phyloP scores from a whole-genome alignment of 192 early-diverging fungal genomes.

The Coemansia sp. region DNA sequence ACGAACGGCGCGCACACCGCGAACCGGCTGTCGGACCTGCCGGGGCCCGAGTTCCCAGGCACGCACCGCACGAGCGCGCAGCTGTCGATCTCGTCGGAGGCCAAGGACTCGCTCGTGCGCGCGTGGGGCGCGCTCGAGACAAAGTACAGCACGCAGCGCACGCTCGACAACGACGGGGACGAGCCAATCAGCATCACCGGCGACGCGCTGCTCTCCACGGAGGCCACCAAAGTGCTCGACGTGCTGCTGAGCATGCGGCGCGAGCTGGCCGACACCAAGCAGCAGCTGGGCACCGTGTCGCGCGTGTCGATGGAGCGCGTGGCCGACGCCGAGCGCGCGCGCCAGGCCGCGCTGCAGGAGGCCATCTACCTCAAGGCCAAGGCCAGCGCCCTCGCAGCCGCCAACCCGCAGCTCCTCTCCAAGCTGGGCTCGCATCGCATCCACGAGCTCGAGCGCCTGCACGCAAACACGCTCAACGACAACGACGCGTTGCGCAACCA shows the following conservation, averaged over 20 bases:
- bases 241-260: slow-evolving; percentile 41
- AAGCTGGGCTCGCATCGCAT: slow-evolving; percentile 42
- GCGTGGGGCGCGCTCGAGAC: slow-evolving; percentile 24
- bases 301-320: slow-evolving; percentile 50
- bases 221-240: slow-evolving; percentile 16
- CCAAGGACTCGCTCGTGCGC: not conserved
- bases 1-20: too few relatives aligned
- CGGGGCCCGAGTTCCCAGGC: not conserved
- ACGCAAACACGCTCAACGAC: slow-evolving; percentile 52
- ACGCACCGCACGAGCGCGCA: not conserved
- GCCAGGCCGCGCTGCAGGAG: slow-evolving; percentile 53
- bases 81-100: not conserved
- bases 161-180: slow-evolving; percentile 7
- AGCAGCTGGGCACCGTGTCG: slow-evolving; percentile 47
- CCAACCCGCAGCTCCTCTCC: slow-evolving; percentile 27
- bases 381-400: slow-evolving; percentile 38
- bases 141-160: slow-evolving; percentile 36
- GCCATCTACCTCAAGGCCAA: slow-evolving; percentile 55
- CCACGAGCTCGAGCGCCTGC: slow-evolving; percentile 49
- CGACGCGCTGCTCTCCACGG: not conserved
- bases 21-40: not conserved
- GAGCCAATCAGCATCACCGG: not conserved
- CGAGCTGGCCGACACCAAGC: slow-evolving; percentile 50
- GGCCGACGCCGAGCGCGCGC: slow-evolving; percentile 50
- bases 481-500: slow-evolving; percentile 50